Evolutionary conservation across 1,284 basidiomycete genomes (phyloP), one percentile per base, ranked within the genome.

Genomic region (Violaceomyces palustris): DNA sequence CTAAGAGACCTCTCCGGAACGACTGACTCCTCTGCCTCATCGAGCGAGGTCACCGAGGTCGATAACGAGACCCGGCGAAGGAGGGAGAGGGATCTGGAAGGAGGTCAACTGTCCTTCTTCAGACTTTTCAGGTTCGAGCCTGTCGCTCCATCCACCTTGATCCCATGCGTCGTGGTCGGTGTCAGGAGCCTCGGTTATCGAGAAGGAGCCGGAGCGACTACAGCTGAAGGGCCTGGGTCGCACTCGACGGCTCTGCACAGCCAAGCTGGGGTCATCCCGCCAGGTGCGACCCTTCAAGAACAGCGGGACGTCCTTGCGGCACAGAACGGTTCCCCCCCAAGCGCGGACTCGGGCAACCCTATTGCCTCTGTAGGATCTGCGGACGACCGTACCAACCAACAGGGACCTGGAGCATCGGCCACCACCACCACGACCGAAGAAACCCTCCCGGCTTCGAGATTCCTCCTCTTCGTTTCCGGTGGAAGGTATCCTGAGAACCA

Each of bases 391-490:
- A n/a, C n/a, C n/a, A n/a, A n/a, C n/a, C n/a, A n/a, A n/a, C n/a
- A n/a, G n/a, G n/a, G n/a, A n/a, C n/a, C n/a, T n/a, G n/a, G n/a
- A n/a, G n/a, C n/a, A n/a, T n/a, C n/a, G n/a, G n/a, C n/a, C n/a
- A n/a, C n/a, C n/a, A n/a, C n/a, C n/a, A n/a, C n/a, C n/a, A n/a
- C n/a, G n/a, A n/a, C n/a, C n/a, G 56, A 27, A 11, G 47, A 45
- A 14, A 44, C 53, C 30, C 36, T 36, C 8, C 57, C 61, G 1
- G 43, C 64, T 11, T 60, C 64, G 15, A 60, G 69, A 17, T 70
- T 69, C 43, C 52, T 70, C 38, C 59, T 72, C 14, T 72, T 72
- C 38, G 64, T 72, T 5, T 64, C 62, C 26, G 69, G 69, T 23
- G 69, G 69, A 1, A 56, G 58, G 21, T 72, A 70, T 34, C 57